Evolutionary conservation across 176 grass and related monocot genomes (phyloP).

Genomic region (Bromus sterilis): DNA sequence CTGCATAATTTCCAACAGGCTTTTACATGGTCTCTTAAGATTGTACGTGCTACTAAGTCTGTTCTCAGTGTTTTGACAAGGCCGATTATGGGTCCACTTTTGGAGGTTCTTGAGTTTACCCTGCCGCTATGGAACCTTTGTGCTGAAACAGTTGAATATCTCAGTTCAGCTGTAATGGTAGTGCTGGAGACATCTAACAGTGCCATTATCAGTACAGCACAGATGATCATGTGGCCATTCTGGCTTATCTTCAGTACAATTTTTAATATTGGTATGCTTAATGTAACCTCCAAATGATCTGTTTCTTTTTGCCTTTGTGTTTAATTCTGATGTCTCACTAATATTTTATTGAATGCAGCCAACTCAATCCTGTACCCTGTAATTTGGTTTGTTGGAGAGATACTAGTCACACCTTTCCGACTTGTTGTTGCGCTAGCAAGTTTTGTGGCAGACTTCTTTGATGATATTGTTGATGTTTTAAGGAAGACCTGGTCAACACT

Average conservation of each 20-base stretch:
- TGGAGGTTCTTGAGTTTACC: conserved; percentile 75
- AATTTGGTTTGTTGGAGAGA: conserved; percentile 66
- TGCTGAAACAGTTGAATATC: conserved; percentile 44
- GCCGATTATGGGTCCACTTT: conserved; percentile 59
- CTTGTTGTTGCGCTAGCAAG: conserved; percentile 44
- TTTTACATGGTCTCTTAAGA: conserved; percentile 77
- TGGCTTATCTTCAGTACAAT: conserved; percentile 50
- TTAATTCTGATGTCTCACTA: conserved; percentile 12
- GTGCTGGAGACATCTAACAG: conserved; percentile 52
- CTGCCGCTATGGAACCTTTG: conserved; percentile 75
- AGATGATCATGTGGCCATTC: conserved; percentile 83
- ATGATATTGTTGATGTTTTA: conserved; percentile 38
- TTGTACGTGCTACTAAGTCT: conserved; percentile 60
- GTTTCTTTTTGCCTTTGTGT: background rate
- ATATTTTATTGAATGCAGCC: conserved; percentile 38
- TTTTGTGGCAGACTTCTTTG: conserved; percentile 51
- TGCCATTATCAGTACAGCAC: conserved; percentile 39
- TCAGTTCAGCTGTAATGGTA: conserved; percentile 46
- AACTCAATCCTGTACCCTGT: conserved; percentile 69
- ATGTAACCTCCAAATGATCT: background rate
- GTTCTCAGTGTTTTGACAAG: conserved; percentile 67
- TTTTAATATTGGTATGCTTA: conserved; percentile 59
- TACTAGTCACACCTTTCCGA: conserved; percentile 57
- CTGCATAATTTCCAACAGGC: conserved; percentile 87
- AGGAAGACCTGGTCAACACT: conserved; percentile 57